phyloP scores from a whole-genome alignment of 129 eudicot genomes.

The Dittrichia graveolens region DNA sequence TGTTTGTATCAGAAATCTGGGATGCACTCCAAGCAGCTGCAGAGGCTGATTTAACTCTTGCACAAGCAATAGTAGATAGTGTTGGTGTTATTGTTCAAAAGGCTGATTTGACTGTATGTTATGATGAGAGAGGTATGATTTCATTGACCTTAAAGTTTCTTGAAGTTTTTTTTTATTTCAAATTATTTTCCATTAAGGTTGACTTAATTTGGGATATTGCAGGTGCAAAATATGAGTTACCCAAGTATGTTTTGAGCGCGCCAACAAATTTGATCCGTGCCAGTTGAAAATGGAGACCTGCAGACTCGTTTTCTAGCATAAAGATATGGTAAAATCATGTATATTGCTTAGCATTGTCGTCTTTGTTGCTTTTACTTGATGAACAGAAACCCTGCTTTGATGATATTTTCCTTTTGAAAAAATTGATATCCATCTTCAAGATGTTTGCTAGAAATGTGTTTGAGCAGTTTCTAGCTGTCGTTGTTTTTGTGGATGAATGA shows the following conservation, averaged over 20 bases:
- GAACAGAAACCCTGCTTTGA: slow-evolving; percentile 21
- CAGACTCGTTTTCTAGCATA: slow-evolving; percentile 21
- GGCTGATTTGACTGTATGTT: slow-evolving; percentile 76
- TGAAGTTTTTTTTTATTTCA: not conserved
- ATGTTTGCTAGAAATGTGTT: slow-evolving; percentile 24
- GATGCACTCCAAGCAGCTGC: slow-evolving; percentile 93
- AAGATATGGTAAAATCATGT: slow-evolving; percentile 58
- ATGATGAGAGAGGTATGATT: slow-evolving; percentile 81
- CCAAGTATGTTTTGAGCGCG: slow-evolving; percentile 82
- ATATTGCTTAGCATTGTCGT: slow-evolving; percentile 40
- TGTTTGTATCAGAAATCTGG: slow-evolving; percentile 65
- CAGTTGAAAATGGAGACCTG: slow-evolving; percentile 31
- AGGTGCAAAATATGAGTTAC: slow-evolving; percentile 94
- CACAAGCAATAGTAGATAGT: slow-evolving; percentile 86
- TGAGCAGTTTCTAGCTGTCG: slow-evolving; percentile 3
- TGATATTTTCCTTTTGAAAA: slow-evolving; percentile 18
- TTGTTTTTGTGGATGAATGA: not conserved
- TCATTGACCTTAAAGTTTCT: not conserved
- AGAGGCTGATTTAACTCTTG: slow-evolving; percentile 67
- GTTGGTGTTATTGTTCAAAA: slow-evolving; percentile 83
- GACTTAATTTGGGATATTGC: slow-evolving; percentile 26
- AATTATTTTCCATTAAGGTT: not conserved
- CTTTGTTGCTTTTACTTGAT: slow-evolving; percentile 10
- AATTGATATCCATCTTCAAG: slow-evolving; percentile 24
- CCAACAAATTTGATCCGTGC: slow-evolving; percentile 82